phyloP scores from a whole-genome alignment of 179 eudicot species.

The Amaranthus tricolor region DNA sequence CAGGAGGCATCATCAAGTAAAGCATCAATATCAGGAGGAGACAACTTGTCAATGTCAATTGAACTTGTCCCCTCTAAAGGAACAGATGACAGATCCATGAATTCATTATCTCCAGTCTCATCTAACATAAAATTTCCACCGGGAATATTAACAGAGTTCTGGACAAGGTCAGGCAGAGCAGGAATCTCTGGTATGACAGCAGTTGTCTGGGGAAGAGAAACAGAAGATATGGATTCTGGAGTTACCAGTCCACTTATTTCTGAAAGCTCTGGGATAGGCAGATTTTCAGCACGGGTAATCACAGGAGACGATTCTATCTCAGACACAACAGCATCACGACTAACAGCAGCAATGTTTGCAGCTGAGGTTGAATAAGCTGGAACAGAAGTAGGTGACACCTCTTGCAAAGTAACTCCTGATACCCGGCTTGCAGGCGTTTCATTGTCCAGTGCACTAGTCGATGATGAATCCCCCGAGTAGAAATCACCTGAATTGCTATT shows the following conservation, averaged over 20 bases:
- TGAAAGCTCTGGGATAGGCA: slow-evolving; percentile 27
- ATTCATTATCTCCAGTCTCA: slow-evolving; percentile 31
- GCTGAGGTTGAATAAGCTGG: slow-evolving; percentile 22
- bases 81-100: slow-evolving; percentile 31
- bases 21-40: slow-evolving; percentile 33
- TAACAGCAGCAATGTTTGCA: slow-evolving; percentile 13
- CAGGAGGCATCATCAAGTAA: slow-evolving; percentile 27
- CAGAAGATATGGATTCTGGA: slow-evolving; percentile 39
- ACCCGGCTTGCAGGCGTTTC: slow-evolving; percentile 23
- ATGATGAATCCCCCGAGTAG: slow-evolving; percentile 31
- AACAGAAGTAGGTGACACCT: slow-evolving; percentile 44
- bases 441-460: slow-evolving; percentile 29
- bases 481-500: slow-evolving; percentile 29
- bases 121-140: slow-evolving; percentile 31
- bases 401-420: slow-evolving; percentile 54
- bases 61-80: slow-evolving; percentile 25
- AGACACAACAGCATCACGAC: slow-evolving; percentile 21
- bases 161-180: slow-evolving; percentile 39
- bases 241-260: slow-evolving; percentile 34
- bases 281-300: slow-evolving; percentile 35
- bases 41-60: slow-evolving; percentile 20
- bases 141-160: slow-evolving; percentile 29
- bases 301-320: slow-evolving; percentile 36
- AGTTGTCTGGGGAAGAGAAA: slow-evolving; percentile 33
- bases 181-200: slow-evolving; percentile 43